A percentile compares a stretch with the other conserved stretches of the same genome.
phyloP scores from a whole-genome alignment of 2,329 filamentous ascomycete species.

The Gaeumannomyces sp. region DNA sequence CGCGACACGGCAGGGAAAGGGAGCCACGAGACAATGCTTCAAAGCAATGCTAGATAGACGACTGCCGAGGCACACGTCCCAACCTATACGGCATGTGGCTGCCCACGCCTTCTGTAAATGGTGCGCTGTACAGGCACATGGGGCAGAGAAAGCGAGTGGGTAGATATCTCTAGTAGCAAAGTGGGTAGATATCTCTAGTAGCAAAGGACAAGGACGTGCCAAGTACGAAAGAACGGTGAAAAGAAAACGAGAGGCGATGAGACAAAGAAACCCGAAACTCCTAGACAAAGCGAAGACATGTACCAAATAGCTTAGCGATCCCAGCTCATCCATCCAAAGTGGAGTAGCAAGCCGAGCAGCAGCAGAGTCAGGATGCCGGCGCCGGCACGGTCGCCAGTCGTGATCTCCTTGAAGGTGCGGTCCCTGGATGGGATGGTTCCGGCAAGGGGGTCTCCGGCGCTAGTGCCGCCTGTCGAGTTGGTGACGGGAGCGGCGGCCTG shows the following conservation, averaged over 20 bases:
- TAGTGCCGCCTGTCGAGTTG: constrained; percentile 37
- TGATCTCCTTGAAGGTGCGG: constrained; percentile 11
- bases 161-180: neutral
- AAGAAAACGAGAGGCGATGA: neutral
- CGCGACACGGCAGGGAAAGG: neutral
- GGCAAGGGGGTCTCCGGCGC: constrained; percentile 24
- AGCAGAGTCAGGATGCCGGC: constrained; percentile 34
- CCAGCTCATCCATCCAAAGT: constrained; percentile 27
- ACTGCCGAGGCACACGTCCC: neutral
- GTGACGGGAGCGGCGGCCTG: constrained; percentile 26
- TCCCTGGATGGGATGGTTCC: constrained; percentile 14
- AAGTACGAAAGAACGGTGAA: neutral
- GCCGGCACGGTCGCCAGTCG: constrained; percentile 31
- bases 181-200: too few species aligned
- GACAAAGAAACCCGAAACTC: neutral
- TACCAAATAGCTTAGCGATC: neutral
- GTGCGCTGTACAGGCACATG: neutral
- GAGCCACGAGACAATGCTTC: neutral
- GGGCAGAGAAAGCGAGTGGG: neutral
- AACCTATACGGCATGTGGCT: neutral
- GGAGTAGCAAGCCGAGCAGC: constrained; percentile 23
- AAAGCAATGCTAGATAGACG: neutral
- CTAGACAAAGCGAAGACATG: neutral
- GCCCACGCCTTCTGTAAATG: neutral
- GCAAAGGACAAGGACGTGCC: too few species aligned